Base-by-base conservation (phyloP, 1,139 yeast genomes). In the Geotrichum reessii region DNA sequence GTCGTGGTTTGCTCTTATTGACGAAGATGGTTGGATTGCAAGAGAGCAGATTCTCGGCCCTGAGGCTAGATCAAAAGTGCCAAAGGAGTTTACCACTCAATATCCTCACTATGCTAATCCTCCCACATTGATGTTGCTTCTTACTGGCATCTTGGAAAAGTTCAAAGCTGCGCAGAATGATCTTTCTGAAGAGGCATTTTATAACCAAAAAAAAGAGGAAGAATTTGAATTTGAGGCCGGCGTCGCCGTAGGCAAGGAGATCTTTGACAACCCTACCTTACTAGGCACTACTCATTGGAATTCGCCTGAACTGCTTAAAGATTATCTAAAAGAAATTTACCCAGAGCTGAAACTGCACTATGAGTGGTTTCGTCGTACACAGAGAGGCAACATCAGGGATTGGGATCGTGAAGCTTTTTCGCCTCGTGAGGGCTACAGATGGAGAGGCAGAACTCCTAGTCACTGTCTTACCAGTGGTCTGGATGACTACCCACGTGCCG, bases 21-120 rank as follows among this genome's bases (percentile, higher is more conserved):
- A 93, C 70, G 86, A 83, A 0, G 86, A 87, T 64, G 99, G 99
- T 0, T 93, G 98, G 98, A 87, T 93, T 66, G 97, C 97, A 1
- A 80, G 99, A 59, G 99, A 93, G 70, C 96, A 91, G 67, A 93
- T 95, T 47, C 76, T 93, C 57, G 99, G 99, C 0, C 85, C 85
- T 2, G 99, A 93, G 70, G 92, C 93, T 58, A 81, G 98, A 68
- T 81, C 87, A 50, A 83, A 89, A 66, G 99, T 93, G 2, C 99
- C 99, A 0, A 76, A 72, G n/a, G 87, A 87, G 64, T 93, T 93
- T 69, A 84, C 81, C 64, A 86, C 84, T 9, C 99, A 95, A 72
- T 87, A 88, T 69, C 96, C 97, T 3, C 83, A 86, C 61, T 86
- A 89, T 67, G 98, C 97, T 6, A 93, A 93, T 66, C 99, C 99